Evolutionary conservation across 257 asterid species (phyloP).

Genomic region (Capsicum baccatum): DNA sequence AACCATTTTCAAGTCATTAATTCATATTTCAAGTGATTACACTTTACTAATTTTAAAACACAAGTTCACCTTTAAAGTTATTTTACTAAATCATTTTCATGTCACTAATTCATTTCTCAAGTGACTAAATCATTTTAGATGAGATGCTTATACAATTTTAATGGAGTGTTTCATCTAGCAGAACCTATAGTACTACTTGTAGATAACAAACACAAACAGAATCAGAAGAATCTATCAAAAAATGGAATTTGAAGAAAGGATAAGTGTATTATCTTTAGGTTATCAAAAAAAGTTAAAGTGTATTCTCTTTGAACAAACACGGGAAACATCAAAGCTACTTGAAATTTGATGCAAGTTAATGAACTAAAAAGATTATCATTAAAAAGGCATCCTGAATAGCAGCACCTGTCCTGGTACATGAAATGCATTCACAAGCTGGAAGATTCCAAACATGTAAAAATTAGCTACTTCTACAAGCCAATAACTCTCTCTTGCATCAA

Average conservation of each 20-base stretch:
- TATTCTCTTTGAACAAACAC: slow-evolving; percentile 30
- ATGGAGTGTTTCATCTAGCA: too few relatives aligned
- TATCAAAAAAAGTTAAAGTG: neutral
- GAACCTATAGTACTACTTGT: too few relatives aligned
- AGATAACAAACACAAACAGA: neutral
- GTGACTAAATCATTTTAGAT: too few relatives aligned
- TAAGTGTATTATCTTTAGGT: neutral
- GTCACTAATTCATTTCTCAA: too few relatives aligned
- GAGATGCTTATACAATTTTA: too few relatives aligned
- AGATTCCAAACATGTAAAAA: slow-evolving; percentile 86
- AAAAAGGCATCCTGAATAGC: slow-evolving; percentile 75
- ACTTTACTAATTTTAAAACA: too few relatives aligned
- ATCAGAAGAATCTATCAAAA: slow-evolving; percentile 4
- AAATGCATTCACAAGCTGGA: slow-evolving; percentile 78
- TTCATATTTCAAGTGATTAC: too few relatives aligned
- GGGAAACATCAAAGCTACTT: neutral
- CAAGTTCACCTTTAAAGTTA: too few relatives aligned
- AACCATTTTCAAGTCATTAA: too few relatives aligned
- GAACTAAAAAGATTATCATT: slow-evolving; percentile 73
- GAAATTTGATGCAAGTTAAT: slow-evolving; percentile 26
- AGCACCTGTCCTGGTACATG: slow-evolving; percentile 51
- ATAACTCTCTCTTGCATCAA: too few relatives aligned
- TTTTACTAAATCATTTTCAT: too few relatives aligned
- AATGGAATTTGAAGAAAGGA: neutral
- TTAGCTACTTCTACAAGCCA: slow-evolving; percentile 85